Percentiles rank a stretch among this genome's conserved stretches.
phyloP scores from a whole-genome alignment of 2,329 filamentous ascomycete genomes.

The Cryphonectria nitschkei region DNA sequence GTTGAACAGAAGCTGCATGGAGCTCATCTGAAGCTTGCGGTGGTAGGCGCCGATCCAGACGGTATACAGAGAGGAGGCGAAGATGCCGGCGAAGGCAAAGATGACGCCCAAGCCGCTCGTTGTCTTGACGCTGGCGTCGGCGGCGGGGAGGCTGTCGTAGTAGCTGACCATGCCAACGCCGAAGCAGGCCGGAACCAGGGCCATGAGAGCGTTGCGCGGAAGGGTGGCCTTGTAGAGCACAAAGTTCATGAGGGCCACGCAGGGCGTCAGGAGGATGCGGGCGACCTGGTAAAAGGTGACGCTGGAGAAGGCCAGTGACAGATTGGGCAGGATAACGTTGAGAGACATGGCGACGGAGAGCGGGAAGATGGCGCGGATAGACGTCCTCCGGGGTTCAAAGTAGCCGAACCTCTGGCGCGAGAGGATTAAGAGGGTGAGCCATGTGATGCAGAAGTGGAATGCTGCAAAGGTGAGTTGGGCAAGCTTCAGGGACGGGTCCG shows the following conservation, averaged over 20 bases:
- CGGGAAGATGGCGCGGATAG: conserved; percentile 61
- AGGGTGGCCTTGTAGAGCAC: conserved; percentile 61
- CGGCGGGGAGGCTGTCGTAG: conserved; percentile 62
- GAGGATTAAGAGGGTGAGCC: conserved; percentile 63
- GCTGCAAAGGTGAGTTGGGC: conserved; percentile 68
- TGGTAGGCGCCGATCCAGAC: conserved; percentile 71
- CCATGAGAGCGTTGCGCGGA: conserved; percentile 55
- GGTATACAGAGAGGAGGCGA: conserved; percentile 69
- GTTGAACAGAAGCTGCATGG: conserved; percentile 71
- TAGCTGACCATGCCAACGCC: conserved; percentile 71
- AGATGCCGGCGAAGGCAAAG: conserved; percentile 66
- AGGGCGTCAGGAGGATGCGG: conserved; percentile 68
- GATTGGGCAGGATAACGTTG: conserved; percentile 71
- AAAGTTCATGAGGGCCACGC: conserved; percentile 67
- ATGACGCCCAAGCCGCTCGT: conserved; percentile 63
- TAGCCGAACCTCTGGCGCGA: conserved; percentile 61
- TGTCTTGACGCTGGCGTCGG: conserved; percentile 54
- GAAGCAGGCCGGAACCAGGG: conserved; percentile 63
- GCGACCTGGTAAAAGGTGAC: conserved; percentile 74
- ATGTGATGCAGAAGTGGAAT: conserved; percentile 71
- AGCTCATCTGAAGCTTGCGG: conserved; percentile 66
- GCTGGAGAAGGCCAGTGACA: conserved; percentile 68
- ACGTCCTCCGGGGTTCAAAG: conserved; percentile 61
- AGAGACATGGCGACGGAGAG: conserved; percentile 69
- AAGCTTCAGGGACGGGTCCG: conserved; percentile 62